Evolutionary conservation across 306 rosid genomes (phyloP).

Genomic region (Cicer pinnatifidum): DNA sequence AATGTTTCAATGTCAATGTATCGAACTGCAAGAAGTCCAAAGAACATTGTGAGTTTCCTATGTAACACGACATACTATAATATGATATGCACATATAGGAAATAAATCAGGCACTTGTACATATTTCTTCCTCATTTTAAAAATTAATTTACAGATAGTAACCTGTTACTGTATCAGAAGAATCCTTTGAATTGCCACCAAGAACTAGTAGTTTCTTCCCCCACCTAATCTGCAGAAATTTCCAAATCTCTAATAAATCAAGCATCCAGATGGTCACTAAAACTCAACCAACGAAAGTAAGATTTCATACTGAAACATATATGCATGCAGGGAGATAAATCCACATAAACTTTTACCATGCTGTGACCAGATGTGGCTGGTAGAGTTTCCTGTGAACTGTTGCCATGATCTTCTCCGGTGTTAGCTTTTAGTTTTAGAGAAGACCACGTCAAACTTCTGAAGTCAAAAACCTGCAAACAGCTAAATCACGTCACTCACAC

Average conservation of each 20-base stretch:
- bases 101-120: conserved; percentile 11
- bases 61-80: conserved; percentile 10
- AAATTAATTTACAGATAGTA: conserved; percentile 46
- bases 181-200: conserved; percentile 76
- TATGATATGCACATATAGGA: conserved; percentile 31
- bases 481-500: conserved; percentile 32
- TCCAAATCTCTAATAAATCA: conserved; percentile 41
- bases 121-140: conserved; percentile 24
- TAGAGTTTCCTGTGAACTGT: conserved; percentile 54
- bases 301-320: conserved; percentile 5
- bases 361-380: conserved; percentile 76
- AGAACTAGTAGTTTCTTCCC: conserved; percentile 78
- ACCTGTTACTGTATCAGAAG: conserved; percentile 70
- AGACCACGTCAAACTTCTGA: conserved; percentile 78
- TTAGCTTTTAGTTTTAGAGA: conserved; percentile 69
- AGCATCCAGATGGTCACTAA: conserved; percentile 20
- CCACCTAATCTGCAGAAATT: conserved; percentile 77
- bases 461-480: conserved; percentile 76
- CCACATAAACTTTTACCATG: conserved; percentile 60
- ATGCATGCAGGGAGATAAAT: conserved; percentile 4
- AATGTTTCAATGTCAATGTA: conserved; percentile 71
- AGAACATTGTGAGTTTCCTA: conserved; percentile 45
- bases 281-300: conserved; percentile 30
- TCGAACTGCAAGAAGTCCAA: conserved; percentile 70
- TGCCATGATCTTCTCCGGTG: conserved; percentile 51